A percentile compares a stretch with the other conserved stretches of the same genome.
These are phyloP conservation scores for Solanum arcanum DNA, from an alignment of 257 asterid genomes.

Conservation along the genomic window DNA sequence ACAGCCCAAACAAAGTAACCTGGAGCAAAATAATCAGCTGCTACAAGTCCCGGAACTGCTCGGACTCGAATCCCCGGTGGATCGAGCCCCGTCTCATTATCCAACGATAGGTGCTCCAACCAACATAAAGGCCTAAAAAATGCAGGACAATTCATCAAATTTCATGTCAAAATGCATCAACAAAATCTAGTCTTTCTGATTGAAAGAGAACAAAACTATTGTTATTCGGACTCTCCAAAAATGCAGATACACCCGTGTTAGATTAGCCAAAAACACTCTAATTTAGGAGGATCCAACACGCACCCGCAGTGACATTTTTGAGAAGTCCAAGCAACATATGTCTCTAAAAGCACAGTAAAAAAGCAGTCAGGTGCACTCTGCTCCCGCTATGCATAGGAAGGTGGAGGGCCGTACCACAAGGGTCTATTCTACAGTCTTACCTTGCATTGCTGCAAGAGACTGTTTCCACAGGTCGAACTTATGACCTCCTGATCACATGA, in stretches of 20 bases:
- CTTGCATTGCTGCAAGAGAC: neutral
- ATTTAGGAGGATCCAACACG: neutral
- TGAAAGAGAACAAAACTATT: neutral
- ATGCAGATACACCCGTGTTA: neutral
- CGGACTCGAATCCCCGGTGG: conserved; percentile 14
- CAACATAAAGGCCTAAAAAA: neutral
- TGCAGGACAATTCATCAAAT: neutral
- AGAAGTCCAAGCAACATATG: neutral
- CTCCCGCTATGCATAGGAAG: neutral
- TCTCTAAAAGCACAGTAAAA: neutral
- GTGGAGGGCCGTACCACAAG: neutral
- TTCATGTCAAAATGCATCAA: neutral
- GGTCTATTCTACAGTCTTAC: neutral
- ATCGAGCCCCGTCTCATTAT: conserved; percentile 5
- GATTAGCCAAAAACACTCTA: neutral
- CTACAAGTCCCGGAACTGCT: conserved; percentile 9
- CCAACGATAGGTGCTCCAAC: neutral
- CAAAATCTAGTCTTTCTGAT: neutral
- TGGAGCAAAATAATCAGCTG: conserved; percentile 3
- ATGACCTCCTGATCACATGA: neutral
- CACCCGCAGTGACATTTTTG: neutral
- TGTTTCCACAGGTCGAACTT: neutral
- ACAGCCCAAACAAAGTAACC: conserved; percentile 4
- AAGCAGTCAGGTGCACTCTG: neutral
- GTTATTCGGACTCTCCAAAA: neutral